These are phyloP conservation scores for Periconia sp. DNA, from an alignment of 2,329 filamentous ascomycete genomes.

Conservation along the genomic window DNA sequence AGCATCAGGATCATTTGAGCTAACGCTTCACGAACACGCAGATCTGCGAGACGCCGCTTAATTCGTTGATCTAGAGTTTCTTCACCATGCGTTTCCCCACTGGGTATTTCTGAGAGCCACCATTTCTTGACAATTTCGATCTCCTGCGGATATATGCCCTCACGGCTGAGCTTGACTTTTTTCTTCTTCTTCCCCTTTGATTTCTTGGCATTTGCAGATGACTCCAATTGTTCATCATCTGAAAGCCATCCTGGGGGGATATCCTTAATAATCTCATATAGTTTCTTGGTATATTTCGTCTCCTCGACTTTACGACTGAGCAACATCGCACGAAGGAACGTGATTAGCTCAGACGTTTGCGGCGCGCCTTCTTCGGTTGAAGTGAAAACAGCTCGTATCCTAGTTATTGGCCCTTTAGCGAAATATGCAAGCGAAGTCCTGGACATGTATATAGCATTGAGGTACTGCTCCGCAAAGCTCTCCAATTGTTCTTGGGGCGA, in stretches of 20 bases:
- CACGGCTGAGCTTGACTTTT: conserved; percentile 62
- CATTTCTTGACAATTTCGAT: conserved; percentile 66
- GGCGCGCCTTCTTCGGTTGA: conserved; percentile 62
- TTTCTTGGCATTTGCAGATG: conserved; percentile 18
- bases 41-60: conserved; percentile 63
- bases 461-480: conserved; percentile 45
- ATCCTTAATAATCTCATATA: conserved; percentile 66
- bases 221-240: conserved; percentile 44
- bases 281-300: conserved; percentile 75
- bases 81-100: conserved; percentile 27
- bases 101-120: conserved; percentile 61
- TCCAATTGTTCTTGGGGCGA: conserved; percentile 52
- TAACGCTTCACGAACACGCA: conserved; percentile 76
- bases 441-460: conserved; percentile 51
- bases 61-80: conserved; percentile 53
- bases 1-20: conserved; percentile 79
- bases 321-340: conserved; percentile 70
- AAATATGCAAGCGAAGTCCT: conserved; percentile 81
- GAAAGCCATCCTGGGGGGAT: conserved; percentile 47
- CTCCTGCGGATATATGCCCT: conserved; percentile 69
- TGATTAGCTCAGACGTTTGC: conserved; percentile 64
- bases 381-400: conserved; percentile 71
- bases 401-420: conserved; percentile 76
- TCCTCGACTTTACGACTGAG: conserved; percentile 69
- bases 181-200: conserved; percentile 43